phyloP scores from a whole-genome alignment of 2,329 filamentous ascomycete genomes.

The Pseudocercospora crystallina region DNA sequence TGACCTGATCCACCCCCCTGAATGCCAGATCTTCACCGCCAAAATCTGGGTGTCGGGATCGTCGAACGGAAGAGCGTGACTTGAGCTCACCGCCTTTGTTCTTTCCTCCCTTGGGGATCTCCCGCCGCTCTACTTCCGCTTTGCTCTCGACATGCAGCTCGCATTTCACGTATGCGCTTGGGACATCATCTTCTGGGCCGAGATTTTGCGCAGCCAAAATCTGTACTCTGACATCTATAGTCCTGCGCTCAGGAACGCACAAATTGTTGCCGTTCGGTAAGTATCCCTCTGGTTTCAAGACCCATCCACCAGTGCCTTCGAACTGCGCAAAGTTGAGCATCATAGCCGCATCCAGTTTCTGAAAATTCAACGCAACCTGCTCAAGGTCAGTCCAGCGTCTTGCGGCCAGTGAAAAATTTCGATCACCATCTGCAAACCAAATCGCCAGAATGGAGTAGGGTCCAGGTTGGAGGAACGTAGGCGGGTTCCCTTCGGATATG shows the following conservation, averaged over 20 bases:
- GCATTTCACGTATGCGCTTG: slow-evolving; percentile 71
- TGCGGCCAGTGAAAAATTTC: background rate
- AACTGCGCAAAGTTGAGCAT: slow-evolving; percentile 98
- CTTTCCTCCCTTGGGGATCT: slow-evolving; percentile 48
- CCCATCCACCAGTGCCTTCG: slow-evolving; percentile 75
- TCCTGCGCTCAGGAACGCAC: slow-evolving; percentile 13
- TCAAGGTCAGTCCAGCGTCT: background rate
- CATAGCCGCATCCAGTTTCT: slow-evolving; percentile 85
- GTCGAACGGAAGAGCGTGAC: slow-evolving; percentile 45
- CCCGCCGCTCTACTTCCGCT: slow-evolving; percentile 47
- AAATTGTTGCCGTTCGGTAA: slow-evolving; percentile 41
- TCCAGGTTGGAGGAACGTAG: slow-evolving; percentile 85
- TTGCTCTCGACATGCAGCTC: slow-evolving; percentile 76
- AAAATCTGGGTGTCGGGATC: slow-evolving; percentile 47
- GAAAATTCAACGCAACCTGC: slow-evolving; percentile 87
- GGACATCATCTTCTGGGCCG: slow-evolving; percentile 55
- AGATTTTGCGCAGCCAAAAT: slow-evolving; percentile 75
- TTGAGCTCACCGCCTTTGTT: slow-evolving; percentile 55
- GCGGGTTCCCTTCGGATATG: slow-evolving; percentile 80
- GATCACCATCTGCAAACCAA: slow-evolving; percentile 72
- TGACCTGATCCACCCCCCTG: slow-evolving; percentile 42
- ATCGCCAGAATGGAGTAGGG: slow-evolving; percentile 80
- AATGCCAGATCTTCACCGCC: slow-evolving; percentile 47
- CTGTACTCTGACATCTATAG: slow-evolving; percentile 67
- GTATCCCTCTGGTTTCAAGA: slow-evolving; percentile 78